Evolutionary conservation across 805 yeast species (phyloP).

Genomic region (Torulaspora gathmanii): DNA sequence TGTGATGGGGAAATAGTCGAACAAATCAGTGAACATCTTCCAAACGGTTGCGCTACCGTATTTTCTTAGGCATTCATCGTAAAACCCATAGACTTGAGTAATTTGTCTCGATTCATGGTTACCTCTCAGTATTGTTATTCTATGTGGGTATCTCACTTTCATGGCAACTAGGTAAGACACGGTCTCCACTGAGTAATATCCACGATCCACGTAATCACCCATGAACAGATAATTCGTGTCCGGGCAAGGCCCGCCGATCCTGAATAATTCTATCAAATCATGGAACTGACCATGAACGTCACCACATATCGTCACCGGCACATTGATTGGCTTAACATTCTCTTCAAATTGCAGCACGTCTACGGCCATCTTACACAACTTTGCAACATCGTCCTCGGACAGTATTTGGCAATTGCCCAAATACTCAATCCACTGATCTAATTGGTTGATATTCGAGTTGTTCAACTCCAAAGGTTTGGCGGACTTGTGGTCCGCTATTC

Average conservation of each 20-base stretch:
- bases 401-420: slow-evolving; percentile 75
- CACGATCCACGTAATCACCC: slow-evolving; percentile 88
- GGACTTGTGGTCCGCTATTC: slow-evolving; percentile 39
- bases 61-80: slow-evolving; percentile 90
- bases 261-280: slow-evolving; percentile 86
- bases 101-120: slow-evolving; percentile 95
- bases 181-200: slow-evolving; percentile 83
- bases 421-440: slow-evolving; percentile 85
- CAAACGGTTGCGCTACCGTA: slow-evolving; percentile 91
- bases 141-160: slow-evolving; percentile 86
- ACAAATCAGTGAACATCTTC: slow-evolving; percentile 86
- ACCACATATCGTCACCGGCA: slow-evolving; percentile 96
- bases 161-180: slow-evolving; percentile 82
- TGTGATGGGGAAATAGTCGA: slow-evolving; percentile 89
- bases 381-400: slow-evolving; percentile 71
- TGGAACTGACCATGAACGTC: slow-evolving; percentile 97
- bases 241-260: slow-evolving; percentile 92
- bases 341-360: slow-evolving; percentile 88
- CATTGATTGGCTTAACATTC: slow-evolving; percentile 90
- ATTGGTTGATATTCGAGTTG: slow-evolving; percentile 51
- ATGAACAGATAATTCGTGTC: slow-evolving; percentile 83
- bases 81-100: slow-evolving; percentile 93
- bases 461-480: slow-evolving; percentile 40
- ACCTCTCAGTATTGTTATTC: slow-evolving; percentile 90
- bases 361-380: slow-evolving; percentile 82